phyloP scores from a whole-genome alignment of 306 rosid species.

The Cicer judaicum region DNA sequence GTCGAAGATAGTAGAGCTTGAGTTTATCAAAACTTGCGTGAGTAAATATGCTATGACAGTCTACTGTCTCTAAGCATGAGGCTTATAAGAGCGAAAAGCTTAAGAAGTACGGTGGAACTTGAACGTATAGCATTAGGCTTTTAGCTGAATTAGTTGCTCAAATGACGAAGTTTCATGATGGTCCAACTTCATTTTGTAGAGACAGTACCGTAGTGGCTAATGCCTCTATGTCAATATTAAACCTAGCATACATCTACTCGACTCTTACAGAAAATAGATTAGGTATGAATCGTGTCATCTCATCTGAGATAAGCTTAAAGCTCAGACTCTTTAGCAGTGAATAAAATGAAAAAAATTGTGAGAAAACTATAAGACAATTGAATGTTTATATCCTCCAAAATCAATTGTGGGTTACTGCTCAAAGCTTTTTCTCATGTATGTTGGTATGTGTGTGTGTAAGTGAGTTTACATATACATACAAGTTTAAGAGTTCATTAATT shows the following conservation, averaged over 20 bases:
- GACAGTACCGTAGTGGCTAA: background rate
- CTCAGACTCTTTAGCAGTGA: background rate
- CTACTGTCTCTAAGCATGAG: too few species aligned
- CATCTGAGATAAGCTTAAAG: background rate
- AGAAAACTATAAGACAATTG: background rate
- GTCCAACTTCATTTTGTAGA: background rate
- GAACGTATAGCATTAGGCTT: too few species aligned
- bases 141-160: too few species aligned
- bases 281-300: slow-evolving; percentile 6
- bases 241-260: background rate
- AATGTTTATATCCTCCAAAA: slow-evolving; percentile 20
- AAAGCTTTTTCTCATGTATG: background rate
- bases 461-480: background rate
- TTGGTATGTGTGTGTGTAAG: background rate
- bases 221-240: background rate
- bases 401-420: background rate
- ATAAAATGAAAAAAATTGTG: background rate
- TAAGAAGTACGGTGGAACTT: too few species aligned
- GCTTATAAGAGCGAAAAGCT: too few species aligned
- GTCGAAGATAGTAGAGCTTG: too few species aligned
- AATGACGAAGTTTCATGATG: too few species aligned
- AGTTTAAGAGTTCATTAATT: background rate
- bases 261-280: background rate
- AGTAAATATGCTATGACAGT: too few species aligned
- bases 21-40: too few species aligned